These are phyloP conservation scores for Aspergillus piperis DNA, from an alignment of 2,329 filamentous ascomycete species.

Conservation along the genomic window DNA sequence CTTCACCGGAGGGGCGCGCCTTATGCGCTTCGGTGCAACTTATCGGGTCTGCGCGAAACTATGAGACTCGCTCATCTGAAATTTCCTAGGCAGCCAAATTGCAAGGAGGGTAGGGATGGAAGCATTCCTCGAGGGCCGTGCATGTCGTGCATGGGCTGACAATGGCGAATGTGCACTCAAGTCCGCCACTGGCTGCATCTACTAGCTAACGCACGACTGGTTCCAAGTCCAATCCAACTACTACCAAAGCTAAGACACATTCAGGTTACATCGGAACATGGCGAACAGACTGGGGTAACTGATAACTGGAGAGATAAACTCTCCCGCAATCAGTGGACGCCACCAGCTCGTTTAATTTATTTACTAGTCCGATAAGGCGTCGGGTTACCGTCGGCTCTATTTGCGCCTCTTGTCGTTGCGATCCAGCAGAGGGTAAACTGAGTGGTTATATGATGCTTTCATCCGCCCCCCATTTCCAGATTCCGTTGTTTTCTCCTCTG, in stretches of 20 bases:
- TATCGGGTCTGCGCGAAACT: neutral
- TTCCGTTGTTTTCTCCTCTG: neutral
- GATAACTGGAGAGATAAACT: slow-evolving; percentile 9
- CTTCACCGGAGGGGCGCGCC: neutral
- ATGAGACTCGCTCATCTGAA: neutral
- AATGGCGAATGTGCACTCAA: neutral
- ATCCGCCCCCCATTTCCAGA: neutral
- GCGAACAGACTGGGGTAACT: slow-evolving; percentile 10
- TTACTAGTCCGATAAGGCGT: slow-evolving; percentile 6
- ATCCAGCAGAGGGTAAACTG: neutral
- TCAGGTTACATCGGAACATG: slow-evolving; percentile 5
- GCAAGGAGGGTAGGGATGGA: neutral
- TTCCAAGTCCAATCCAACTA: neutral
- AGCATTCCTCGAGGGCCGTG: neutral
- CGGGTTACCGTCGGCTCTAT: slow-evolving; percentile 13
- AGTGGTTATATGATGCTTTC: neutral
- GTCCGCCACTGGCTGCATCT: neutral
- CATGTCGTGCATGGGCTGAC: slow-evolving; percentile 3
- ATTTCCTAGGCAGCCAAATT: neutral
- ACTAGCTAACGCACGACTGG: neutral
- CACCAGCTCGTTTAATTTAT: slow-evolving; percentile 6
- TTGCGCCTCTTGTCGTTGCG: neutral
- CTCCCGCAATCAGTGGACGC: slow-evolving; percentile 5
- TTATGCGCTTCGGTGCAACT: neutral
- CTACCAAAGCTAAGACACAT: neutral